These are phyloP conservation scores for Colletotrichum liaoningense DNA, from an alignment of 2,329 filamentous ascomycete genomes.

Conservation along the genomic window DNA sequence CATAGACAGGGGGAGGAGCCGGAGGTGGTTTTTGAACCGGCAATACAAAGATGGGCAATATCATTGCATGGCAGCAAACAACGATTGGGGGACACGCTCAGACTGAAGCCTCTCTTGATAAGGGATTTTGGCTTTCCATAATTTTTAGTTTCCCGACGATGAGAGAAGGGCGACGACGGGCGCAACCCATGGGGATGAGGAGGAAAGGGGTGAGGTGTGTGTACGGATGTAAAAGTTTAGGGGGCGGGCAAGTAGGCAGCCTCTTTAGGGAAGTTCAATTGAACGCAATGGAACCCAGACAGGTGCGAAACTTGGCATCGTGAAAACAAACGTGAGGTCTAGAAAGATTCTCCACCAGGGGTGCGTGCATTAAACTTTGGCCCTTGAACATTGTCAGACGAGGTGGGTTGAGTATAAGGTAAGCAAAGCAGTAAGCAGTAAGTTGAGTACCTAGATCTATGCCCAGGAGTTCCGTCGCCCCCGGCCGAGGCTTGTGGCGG, in stretches of 20 bases:
- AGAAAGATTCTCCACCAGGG: neutral
- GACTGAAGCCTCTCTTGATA: conserved; percentile 17
- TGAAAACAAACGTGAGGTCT: neutral
- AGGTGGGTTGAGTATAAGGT: neutral
- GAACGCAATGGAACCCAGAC: conserved; percentile 28
- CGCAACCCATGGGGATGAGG: neutral
- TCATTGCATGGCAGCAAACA: conserved; percentile 30
- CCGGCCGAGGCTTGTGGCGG: neutral
- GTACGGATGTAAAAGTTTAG: conserved; percentile 13
- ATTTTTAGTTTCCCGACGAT: conserved; percentile 34
- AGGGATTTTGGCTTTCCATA: conserved; percentile 31
- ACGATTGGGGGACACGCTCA: conserved; percentile 22
- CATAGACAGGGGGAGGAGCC: conserved; percentile 35
- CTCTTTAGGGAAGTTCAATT: conserved; percentile 25
- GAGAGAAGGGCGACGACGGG: conserved; percentile 9
- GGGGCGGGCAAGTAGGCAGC: conserved; percentile 29
- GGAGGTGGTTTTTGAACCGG: conserved; percentile 28
- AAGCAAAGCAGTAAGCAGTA: neutral
- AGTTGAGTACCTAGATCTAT: neutral
- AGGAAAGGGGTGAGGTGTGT: neutral
- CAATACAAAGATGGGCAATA: conserved; percentile 37
- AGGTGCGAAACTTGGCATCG: neutral
- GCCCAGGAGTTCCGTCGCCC: neutral
- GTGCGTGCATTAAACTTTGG: neutral
- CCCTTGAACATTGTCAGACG: neutral